phyloP scores from a whole-genome alignment of 176 grass and related monocot species.

The Zizania latifolia region DNA sequence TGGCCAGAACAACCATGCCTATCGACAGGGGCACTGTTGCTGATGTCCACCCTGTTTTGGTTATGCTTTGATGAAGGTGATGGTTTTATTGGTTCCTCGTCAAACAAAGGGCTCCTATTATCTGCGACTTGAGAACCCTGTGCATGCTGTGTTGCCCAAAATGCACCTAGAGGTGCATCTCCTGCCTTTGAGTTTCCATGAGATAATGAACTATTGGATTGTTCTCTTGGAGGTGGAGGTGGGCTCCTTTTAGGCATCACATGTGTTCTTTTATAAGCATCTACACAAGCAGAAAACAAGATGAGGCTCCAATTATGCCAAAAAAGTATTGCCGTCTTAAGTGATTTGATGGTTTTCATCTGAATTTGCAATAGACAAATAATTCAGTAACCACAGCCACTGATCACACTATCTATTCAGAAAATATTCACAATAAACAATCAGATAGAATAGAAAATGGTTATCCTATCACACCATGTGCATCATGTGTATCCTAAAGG shows the following conservation, averaged over 20 bases:
- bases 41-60: slow-evolving; percentile 30
- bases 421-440: slow-evolving; percentile 4
- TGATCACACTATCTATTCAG: slow-evolving; percentile 15
- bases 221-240: slow-evolving; percentile 66
- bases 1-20: slow-evolving; percentile 39
- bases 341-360: background rate
- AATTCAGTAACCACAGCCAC: background rate
- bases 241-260: slow-evolving; percentile 61
- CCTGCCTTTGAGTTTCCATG: slow-evolving; percentile 35
- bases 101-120: slow-evolving; percentile 43
- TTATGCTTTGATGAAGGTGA: slow-evolving; percentile 38
- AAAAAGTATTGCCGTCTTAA: background rate
- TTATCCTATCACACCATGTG: background rate
- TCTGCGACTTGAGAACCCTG: slow-evolving; percentile 38
- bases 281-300: slow-evolving; percentile 26
- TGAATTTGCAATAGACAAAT: background rate
- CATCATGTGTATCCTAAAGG: background rate
- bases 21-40: slow-evolving; percentile 25
- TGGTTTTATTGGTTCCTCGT: slow-evolving; percentile 45
- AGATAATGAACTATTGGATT: slow-evolving; percentile 32
- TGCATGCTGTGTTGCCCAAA: slow-evolving; percentile 64
- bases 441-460: background rate
- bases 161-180: slow-evolving; percentile 58
- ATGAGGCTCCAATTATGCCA: background rate
- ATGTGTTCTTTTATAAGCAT: slow-evolving; percentile 45